Evolutionary conservation across 2,329 filamentous ascomycete genomes (phyloP).

Genomic region (Aspergillus pseudoglaucus): DNA sequence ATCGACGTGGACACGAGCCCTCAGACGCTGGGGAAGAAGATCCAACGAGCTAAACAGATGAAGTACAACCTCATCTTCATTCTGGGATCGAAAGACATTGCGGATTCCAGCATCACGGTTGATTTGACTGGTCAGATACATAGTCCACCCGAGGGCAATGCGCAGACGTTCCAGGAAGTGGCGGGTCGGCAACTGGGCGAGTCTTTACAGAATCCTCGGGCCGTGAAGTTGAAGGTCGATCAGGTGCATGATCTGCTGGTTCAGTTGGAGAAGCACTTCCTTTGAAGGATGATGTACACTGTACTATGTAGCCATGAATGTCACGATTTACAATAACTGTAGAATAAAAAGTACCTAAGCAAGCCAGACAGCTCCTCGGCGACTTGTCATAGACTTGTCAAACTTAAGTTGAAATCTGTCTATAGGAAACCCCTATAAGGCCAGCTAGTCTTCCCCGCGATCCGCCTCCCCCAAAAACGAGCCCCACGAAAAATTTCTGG

Average conservation of each 20-base stretch:
- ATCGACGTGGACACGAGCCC: slow-evolving; percentile 65
- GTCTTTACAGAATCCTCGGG: slow-evolving; percentile 27
- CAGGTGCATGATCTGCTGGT: slow-evolving; percentile 31
- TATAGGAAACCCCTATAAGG: no score
- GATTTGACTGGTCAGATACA: slow-evolving; percentile 38
- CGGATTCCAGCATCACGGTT: slow-evolving; percentile 48
- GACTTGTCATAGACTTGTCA: no score
- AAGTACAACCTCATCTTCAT: slow-evolving; percentile 70
- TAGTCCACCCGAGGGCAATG: slow-evolving; percentile 30
- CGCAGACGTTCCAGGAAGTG: slow-evolving; percentile 20
- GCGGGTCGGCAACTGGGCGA: slow-evolving; percentile 20
- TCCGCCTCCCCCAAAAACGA: background rate
- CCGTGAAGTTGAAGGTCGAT: slow-evolving; percentile 24
- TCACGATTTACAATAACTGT: background rate
- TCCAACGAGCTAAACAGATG: slow-evolving; percentile 63
- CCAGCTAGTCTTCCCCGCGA: background rate
- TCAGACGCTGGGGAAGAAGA: slow-evolving; percentile 60
- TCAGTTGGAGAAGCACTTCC: slow-evolving; percentile 31
- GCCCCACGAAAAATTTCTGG: background rate
- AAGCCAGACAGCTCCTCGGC: no score
- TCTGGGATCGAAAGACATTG: slow-evolving; percentile 60
- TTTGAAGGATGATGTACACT: slow-evolving; percentile 15
- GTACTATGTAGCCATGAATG: background rate
- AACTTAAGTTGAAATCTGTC: no score
- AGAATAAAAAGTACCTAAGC: no score